Evolutionary conservation across 1,284 basidiomycete genomes (phyloP).

Genomic region (Phellinidium pouzarii): DNA sequence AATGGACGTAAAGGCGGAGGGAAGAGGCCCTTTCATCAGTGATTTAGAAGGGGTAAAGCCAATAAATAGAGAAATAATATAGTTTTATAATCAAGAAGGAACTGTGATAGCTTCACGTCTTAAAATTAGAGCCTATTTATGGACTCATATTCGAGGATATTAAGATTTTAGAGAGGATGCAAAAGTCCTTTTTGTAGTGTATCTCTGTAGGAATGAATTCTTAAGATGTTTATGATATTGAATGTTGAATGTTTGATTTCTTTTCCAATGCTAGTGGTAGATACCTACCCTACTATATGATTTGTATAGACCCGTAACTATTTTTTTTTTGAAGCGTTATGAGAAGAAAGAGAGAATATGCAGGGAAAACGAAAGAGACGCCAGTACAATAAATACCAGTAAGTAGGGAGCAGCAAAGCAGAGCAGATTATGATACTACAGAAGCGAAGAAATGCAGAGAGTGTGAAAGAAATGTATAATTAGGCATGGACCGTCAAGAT

Average conservation of each 20-base stretch:
- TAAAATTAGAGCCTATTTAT: too few relatives aligned
- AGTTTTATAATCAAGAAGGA: background rate
- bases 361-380: background rate
- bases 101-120: too few relatives aligned
- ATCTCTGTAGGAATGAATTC: too few relatives aligned
- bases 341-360: background rate
- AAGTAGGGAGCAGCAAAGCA: background rate
- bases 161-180: too few relatives aligned
- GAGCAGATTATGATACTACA: too few relatives aligned
- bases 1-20: constrained; percentile 71
- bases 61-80: background rate
- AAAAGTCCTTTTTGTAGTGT: too few relatives aligned
- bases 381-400: background rate
- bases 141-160: too few relatives aligned
- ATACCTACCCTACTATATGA: background rate
- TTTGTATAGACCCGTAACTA: background rate
- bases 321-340: too few relatives aligned
- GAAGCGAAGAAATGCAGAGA: too few relatives aligned
- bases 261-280: background rate
- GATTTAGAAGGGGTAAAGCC: background rate
- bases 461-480: too few relatives aligned
- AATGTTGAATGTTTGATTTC: background rate
- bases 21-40: constrained; percentile 47
- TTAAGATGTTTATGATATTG: too few relatives aligned
- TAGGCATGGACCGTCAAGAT: constrained; percentile 10